A percentile compares a stretch with the other conserved stretches of the same genome.
These are phyloP conservation scores for Lactarius vividus DNA, from an alignment of 768 basidiomycete genomes.

Conservation along the genomic window DNA sequence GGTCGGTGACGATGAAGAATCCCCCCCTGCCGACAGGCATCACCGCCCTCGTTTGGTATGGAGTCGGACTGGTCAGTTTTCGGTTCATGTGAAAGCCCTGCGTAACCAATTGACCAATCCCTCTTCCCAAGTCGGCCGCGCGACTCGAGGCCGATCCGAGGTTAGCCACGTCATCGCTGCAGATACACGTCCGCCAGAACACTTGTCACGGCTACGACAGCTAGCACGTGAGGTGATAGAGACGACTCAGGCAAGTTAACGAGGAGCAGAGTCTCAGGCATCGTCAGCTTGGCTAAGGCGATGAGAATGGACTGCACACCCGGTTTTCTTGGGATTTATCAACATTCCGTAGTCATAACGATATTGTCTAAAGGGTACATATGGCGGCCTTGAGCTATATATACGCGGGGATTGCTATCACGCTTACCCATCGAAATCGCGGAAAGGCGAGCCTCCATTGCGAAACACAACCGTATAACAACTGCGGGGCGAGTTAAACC, in stretches of 20 bases:
- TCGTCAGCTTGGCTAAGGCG: slow-evolving; percentile 17
- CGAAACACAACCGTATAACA: not conserved
- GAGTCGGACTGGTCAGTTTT: slow-evolving; percentile 67
- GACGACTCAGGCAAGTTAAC: not conserved
- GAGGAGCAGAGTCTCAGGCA: slow-evolving; percentile 1
- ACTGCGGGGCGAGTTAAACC: too few species aligned
- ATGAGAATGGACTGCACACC: not conserved
- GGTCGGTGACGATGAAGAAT: slow-evolving; percentile 48
- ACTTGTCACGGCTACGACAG: slow-evolving; percentile 8
- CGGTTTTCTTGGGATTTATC: not conserved
- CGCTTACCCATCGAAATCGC: too few species aligned
- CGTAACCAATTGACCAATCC: not conserved
- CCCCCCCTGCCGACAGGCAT: slow-evolving; percentile 49
- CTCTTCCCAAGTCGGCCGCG: slow-evolving; percentile 8
- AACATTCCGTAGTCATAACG: not conserved
- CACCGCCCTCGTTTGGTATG: slow-evolving; percentile 74
- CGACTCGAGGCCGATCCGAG: slow-evolving; percentile 17
- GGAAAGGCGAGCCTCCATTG: too few species aligned
- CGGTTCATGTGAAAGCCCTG: too few species aligned
- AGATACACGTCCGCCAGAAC: too few species aligned
- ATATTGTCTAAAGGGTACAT: not conserved
- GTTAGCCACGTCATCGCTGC: slow-evolving; percentile 12
- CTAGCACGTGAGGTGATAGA: slow-evolving; percentile 15
- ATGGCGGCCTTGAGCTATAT: not conserved
- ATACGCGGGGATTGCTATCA: too few species aligned